Conservation (phyloP, 2,329 filamentous ascomycete species). For the Phialophora verrucosa region DNA sequence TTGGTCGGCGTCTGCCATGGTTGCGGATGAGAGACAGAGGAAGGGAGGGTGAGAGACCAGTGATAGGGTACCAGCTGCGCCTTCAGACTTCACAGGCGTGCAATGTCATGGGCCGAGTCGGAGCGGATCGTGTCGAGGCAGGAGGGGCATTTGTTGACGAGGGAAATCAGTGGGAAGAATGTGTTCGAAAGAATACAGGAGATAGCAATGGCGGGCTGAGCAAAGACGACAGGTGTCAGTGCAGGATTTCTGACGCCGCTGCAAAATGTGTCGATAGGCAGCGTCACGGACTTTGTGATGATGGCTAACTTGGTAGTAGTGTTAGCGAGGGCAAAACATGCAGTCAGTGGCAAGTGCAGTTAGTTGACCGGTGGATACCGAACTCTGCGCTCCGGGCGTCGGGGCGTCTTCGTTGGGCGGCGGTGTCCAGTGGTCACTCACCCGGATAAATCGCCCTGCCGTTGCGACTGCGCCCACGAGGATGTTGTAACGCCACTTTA, state of each 20-base stretch:
- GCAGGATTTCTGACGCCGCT: conserved; percentile 13
- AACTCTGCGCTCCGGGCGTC: background rate
- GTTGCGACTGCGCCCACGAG: conserved; percentile 19
- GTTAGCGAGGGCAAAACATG: conserved; percentile 23
- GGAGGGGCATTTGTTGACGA: conserved; percentile 33
- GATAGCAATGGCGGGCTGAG: conserved; percentile 2
- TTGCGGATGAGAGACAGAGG: conserved; percentile 41
- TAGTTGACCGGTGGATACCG: background rate
- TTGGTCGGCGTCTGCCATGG: conserved; percentile 66
- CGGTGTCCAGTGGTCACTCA: background rate
- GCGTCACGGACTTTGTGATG: conserved; percentile 18
- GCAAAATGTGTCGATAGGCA: conserved; percentile 14
- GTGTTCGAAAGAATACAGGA: conserved; percentile 18
- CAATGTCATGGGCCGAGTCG: conserved; percentile 28
- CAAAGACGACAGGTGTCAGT: background rate
- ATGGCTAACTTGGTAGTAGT: conserved; percentile 22
- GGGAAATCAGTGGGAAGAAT: conserved; percentile 18
- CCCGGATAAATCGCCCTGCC: background rate
- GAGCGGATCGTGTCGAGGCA: conserved; percentile 19
- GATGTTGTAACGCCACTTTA: conserved; percentile 3
- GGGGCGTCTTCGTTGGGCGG: background rate
- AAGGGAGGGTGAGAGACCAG: conserved; percentile 3
- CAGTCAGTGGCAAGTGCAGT: conserved; percentile 16
- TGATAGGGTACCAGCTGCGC: conserved; percentile 9
- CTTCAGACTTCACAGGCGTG: conserved; percentile 22